Conservation (phyloP, 2,329 filamentous ascomycete genomes). For the Colletotrichum tropicicola region DNA sequence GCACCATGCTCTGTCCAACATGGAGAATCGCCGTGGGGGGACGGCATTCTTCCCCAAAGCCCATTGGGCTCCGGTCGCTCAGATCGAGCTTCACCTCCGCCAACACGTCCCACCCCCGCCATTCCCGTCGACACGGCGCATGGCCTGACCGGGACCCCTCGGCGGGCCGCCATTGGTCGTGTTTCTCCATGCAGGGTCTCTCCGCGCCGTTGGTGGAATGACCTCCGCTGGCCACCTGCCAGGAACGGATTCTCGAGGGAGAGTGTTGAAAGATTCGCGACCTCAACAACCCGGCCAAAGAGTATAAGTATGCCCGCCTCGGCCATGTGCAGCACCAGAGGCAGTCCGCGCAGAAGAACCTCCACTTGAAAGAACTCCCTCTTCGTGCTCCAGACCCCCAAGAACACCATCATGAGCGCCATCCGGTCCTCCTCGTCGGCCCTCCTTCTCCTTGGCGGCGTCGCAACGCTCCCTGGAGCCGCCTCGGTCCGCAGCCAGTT, state of each 20-base stretch:
- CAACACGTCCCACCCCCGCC: conserved; percentile 13
- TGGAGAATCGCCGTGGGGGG: conserved; percentile 3
- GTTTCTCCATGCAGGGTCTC: conserved; percentile 20
- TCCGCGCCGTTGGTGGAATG: conserved; percentile 17
- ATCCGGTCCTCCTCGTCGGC: conserved; percentile 29
- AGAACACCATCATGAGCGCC: conserved; percentile 11
- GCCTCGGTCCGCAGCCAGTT: conserved; percentile 31
- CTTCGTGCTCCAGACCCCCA: background rate
- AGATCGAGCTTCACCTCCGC: background rate
- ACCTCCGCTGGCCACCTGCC: conserved; percentile 5
- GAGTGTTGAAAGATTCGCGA: conserved; percentile 5
- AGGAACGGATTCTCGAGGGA: conserved; percentile 11
- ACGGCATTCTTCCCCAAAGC: background rate
- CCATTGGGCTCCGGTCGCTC: background rate
- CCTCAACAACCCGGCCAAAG: conserved; percentile 12
- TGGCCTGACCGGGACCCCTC: conserved; percentile 1
- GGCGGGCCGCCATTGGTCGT: conserved; percentile 11
- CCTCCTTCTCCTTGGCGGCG: conserved; percentile 34
- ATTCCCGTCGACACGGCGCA: conserved; percentile 10
- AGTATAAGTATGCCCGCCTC: conserved; percentile 1
- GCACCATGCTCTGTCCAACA: background rate
- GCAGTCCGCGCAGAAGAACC: background rate
- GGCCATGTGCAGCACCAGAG: background rate
- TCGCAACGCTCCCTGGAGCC: conserved; percentile 33
- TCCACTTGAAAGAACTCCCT: conserved; percentile 6